These are phyloP conservation scores for Cercospora sesami DNA, from an alignment of 2,329 filamentous ascomycete species.

Conservation along the genomic window DNA sequence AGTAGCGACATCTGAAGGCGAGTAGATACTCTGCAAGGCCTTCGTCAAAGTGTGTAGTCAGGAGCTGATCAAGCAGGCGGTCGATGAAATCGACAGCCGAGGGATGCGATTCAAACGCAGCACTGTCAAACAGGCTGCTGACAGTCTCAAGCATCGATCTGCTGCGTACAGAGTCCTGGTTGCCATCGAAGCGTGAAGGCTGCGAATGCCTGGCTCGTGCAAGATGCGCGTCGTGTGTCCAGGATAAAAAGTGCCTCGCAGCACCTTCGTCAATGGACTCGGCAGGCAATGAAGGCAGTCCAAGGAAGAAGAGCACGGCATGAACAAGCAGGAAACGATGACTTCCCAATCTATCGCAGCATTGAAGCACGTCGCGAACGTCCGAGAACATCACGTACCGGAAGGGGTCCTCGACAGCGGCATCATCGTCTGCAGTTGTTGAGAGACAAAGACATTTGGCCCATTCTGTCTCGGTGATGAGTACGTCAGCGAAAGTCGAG, in stretches of 20 bases:
- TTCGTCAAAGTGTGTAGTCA: constrained; percentile 49
- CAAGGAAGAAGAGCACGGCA: constrained; percentile 57
- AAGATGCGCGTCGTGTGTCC: constrained; percentile 18
- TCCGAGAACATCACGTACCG: constrained; percentile 79
- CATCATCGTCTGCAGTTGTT: constrained; percentile 73
- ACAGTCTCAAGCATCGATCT: constrained; percentile 20
- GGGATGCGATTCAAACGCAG: constrained; percentile 8
- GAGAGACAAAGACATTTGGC: constrained; percentile 24
- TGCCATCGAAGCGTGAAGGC: too few relatives aligned
- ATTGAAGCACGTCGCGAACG: constrained; percentile 62
- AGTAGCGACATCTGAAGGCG: constrained; percentile 62
- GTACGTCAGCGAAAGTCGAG: constrained; percentile 56
- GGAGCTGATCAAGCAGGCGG: constrained; percentile 61
- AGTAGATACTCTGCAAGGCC: constrained; percentile 68
- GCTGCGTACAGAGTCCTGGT: not conserved
- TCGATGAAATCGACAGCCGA: constrained; percentile 35
- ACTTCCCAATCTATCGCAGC: not conserved
- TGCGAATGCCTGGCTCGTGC: not conserved
- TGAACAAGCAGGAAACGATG: constrained; percentile 55
- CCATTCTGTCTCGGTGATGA: constrained; percentile 36
- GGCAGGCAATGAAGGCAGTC: constrained; percentile 55
- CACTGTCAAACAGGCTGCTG: constrained; percentile 14
- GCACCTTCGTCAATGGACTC: not conserved
- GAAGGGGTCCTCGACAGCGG: constrained; percentile 66
- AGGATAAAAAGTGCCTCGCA: not conserved